These are phyloP conservation scores for Penicillium soppii DNA, from an alignment of 495 filamentous ascomycete species.

Conservation along the genomic window DNA sequence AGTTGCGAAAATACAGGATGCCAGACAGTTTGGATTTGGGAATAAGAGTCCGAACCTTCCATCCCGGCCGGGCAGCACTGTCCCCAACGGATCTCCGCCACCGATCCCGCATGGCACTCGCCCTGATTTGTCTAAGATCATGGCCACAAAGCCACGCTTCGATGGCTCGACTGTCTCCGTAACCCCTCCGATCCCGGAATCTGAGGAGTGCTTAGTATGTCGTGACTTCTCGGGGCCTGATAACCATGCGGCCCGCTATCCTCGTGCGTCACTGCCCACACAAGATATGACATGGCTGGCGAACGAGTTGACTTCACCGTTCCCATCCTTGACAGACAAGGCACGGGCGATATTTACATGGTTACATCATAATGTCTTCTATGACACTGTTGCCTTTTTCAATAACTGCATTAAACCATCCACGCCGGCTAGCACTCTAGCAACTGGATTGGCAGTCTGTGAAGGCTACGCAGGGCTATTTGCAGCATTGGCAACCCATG, in stretches of 20 bases:
- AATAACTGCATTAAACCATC: slow-evolving; percentile 62
- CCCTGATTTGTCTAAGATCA: slow-evolving; percentile 56
- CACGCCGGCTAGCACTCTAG: slow-evolving; percentile 65
- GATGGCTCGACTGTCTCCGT: slow-evolving; percentile 18
- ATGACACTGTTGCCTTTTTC: slow-evolving; percentile 79
- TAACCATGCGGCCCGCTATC: slow-evolving; percentile 72
- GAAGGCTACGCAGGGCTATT: slow-evolving; percentile 89
- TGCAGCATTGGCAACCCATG: slow-evolving; percentile 66
- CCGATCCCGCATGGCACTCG: slow-evolving; percentile 56
- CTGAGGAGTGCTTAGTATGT: slow-evolving; percentile 68
- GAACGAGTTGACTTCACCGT: slow-evolving; percentile 71
- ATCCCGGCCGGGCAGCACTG: slow-evolving; percentile 16
- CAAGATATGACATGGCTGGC: slow-evolving; percentile 71
- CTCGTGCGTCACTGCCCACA: slow-evolving; percentile 64
- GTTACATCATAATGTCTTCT: slow-evolving; percentile 90
- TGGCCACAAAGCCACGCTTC: slow-evolving; percentile 54
- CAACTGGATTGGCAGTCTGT: slow-evolving; percentile 80
- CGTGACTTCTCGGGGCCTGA: slow-evolving; percentile 87
- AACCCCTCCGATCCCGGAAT: slow-evolving; percentile 5
- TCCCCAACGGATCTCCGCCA: slow-evolving; percentile 40
- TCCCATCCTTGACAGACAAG: slow-evolving; percentile 81
- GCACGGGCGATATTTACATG: slow-evolving; percentile 90
- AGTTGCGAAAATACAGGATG: slow-evolving; percentile 26
- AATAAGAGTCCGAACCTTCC: slow-evolving; percentile 29
- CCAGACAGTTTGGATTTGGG: slow-evolving; percentile 40